These are phyloP conservation scores for Tubosaeta sp. DNA, from an alignment of 768 basidiomycete species.

Conservation along the genomic window DNA sequence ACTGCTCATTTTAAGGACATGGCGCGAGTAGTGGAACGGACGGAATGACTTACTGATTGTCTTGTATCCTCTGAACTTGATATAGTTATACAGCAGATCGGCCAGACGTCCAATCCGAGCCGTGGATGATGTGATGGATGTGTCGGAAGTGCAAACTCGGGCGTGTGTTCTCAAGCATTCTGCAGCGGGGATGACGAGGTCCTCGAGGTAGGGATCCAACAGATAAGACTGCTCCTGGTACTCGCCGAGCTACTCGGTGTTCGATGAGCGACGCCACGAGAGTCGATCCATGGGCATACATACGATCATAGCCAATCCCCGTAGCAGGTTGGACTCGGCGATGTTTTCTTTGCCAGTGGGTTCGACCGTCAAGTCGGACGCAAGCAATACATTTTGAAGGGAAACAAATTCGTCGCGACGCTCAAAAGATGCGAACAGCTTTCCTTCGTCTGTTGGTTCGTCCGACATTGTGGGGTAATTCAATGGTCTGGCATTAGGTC, in stretches of 20 bases:
- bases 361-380: slow-evolving; percentile 40
- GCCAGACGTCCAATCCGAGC: slow-evolving; percentile 51
- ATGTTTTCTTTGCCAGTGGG: slow-evolving; percentile 42
- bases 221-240: slow-evolving; percentile 94
- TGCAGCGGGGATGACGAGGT: slow-evolving; percentile 72
- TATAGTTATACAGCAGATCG: slow-evolving; percentile 67
- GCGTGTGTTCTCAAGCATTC: slow-evolving; percentile 56
- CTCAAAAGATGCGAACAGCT: slow-evolving; percentile 54
- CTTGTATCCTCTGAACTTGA: slow-evolving; percentile 89
- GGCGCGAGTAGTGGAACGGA: neutral
- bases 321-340: slow-evolving; percentile 38
- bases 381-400: slow-evolving; percentile 48
- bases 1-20: slow-evolving; percentile 45
- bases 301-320: slow-evolving; percentile 49
- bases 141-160: slow-evolving; percentile 33
- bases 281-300: slow-evolving; percentile 23
- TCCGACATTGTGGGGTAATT: slow-evolving; percentile 31
- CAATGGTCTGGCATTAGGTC: slow-evolving; percentile 13
- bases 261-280: neutral
- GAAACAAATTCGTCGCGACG: slow-evolving; percentile 55
- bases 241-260: slow-evolving; percentile 59
- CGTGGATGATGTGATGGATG: slow-evolving; percentile 25
- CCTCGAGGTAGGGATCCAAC: slow-evolving; percentile 83
- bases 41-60: slow-evolving; percentile 66
- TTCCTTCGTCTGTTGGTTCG: slow-evolving; percentile 38